These are phyloP conservation scores for Amphichorda felina DNA, from an alignment of 2,329 filamentous ascomycete genomes.

Conservation along the genomic window DNA sequence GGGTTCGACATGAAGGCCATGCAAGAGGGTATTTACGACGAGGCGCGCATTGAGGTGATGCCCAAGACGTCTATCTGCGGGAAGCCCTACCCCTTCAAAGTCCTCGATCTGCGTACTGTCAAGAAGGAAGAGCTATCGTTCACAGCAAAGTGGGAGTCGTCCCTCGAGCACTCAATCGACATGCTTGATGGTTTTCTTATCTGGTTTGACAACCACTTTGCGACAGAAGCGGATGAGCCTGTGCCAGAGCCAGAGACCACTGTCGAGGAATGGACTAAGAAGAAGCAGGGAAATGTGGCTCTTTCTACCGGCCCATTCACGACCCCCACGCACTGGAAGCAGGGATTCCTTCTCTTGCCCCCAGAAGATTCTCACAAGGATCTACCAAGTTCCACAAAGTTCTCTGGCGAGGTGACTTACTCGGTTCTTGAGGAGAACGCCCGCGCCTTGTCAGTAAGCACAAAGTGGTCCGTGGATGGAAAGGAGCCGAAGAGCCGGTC, in stretches of 20 bases:
- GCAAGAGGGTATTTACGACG: conserved; percentile 70
- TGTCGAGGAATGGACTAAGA: conserved; percentile 49
- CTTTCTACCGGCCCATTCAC: conserved; percentile 79
- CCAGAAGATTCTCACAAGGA: conserved; percentile 33
- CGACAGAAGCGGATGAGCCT: conserved; percentile 42
- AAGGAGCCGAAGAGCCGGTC: conserved; percentile 29
- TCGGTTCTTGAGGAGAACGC: conserved; percentile 56
- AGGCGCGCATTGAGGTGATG: conserved; percentile 67
- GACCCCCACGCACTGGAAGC: conserved; percentile 81
- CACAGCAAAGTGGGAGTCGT: conserved; percentile 52
- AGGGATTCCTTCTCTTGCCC: conserved; percentile 64
- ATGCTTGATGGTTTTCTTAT: conserved; percentile 76
- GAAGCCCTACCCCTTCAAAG: conserved; percentile 52
- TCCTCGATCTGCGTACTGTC: conserved; percentile 65
- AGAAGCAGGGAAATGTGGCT: conserved; percentile 51
- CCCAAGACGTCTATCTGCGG: conserved; percentile 49
- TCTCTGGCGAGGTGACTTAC: conserved; percentile 61
- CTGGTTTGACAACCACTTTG: conserved; percentile 94
- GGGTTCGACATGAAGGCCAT: conserved; percentile 91
- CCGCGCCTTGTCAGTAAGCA: conserved; percentile 53
- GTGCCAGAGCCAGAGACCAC: conserved; percentile 39
- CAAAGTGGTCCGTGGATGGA: conserved; percentile 45
- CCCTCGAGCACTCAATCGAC: conserved; percentile 49
- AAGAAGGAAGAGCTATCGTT: conserved; percentile 66
- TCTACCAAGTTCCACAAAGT: conserved; percentile 39